Base-by-base conservation (phyloP, 345 rosid species). In the Euphorbia pulcherrima region DNA sequence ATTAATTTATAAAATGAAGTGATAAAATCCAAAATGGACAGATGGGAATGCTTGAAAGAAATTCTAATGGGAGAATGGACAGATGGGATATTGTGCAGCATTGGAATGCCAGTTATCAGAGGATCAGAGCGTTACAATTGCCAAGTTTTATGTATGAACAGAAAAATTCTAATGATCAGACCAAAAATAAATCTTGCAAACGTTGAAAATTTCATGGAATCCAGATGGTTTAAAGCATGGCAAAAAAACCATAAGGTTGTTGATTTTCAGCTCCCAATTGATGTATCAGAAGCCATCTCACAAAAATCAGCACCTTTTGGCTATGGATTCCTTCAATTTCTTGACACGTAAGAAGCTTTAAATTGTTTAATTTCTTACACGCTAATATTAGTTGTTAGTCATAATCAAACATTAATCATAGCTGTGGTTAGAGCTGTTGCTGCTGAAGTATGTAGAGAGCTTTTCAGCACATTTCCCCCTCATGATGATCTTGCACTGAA, bases 11-110 rank as follows among this genome's bases (percentile, higher is more conserved):
- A 33, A 2, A 33, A 33, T 33, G 3, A 33, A 33, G 37, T 33
- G 37, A 33, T 3, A 2, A 33, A 33, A 2, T 39, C 35, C n/a
- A 33, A 27, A 39, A 21, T 20, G 29, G 68, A 80, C 75, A 94
- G 97, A 59, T 94, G 99, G 99, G 97, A 89, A 64, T 88, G 99
- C 78, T 84, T 91, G 86, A 89, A 89, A 72, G 97, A 91, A 29
- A 62, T 94, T 74, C 56, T 94, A 71, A 72, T 83, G 24, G 89
- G 92, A 58, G 93, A 91, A 68, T 88, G 87, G 90, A 91, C 96
- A 0, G 90, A 88, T 72, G 96, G 86, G 27, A 88, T 94, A 68
- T 68, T 91, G 30, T 91, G 99, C 80, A 91, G 99, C 79, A 80
- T 94, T 23, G 99, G 99, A 64, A 91, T 94, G 99, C 99, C 96